Evolutionary conservation across 2,329 filamentous ascomycete species (phyloP).

Genomic region (Verticillium alfalfae): DNA sequence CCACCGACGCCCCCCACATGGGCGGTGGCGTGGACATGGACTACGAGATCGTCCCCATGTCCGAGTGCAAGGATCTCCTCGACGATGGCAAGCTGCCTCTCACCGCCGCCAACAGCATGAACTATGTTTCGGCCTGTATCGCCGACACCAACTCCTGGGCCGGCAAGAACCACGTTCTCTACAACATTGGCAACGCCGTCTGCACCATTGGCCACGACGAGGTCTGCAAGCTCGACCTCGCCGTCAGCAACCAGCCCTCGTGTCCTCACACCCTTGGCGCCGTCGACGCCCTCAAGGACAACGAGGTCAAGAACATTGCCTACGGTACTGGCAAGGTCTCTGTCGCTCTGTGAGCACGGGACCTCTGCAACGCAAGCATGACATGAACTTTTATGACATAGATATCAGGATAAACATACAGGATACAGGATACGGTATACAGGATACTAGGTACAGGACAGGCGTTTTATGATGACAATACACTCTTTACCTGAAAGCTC

Average conservation of each 20-base stretch:
- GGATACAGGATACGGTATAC: not conserved
- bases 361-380: not conserved
- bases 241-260: conserved; percentile 42
- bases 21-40: conserved; percentile 48
- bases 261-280: conserved; percentile 41
- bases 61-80: conserved; percentile 45
- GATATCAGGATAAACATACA: not conserved
- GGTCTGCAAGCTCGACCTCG: conserved; percentile 41
- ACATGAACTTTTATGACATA: not conserved
- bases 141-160: conserved; percentile 40
- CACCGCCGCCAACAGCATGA: conserved; percentile 51
- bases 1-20: conserved; percentile 34
- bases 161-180: conserved; percentile 41
- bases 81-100: conserved; percentile 46
- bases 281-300: conserved; percentile 19
- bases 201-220: conserved; percentile 48
- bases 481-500: not conserved
- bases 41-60: conserved; percentile 40
- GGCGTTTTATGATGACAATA: not conserved
- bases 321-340: conserved; percentile 40
- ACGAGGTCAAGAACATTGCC: conserved; percentile 44
- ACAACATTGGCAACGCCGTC: conserved; percentile 46
- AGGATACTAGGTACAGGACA: not conserved
- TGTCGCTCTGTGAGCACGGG: conserved; percentile 3
- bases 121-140: conserved; percentile 43